Conservation (phyloP, 1,284 basidiomycete species). For the Microbotryum silenes-acaulis region DNA sequence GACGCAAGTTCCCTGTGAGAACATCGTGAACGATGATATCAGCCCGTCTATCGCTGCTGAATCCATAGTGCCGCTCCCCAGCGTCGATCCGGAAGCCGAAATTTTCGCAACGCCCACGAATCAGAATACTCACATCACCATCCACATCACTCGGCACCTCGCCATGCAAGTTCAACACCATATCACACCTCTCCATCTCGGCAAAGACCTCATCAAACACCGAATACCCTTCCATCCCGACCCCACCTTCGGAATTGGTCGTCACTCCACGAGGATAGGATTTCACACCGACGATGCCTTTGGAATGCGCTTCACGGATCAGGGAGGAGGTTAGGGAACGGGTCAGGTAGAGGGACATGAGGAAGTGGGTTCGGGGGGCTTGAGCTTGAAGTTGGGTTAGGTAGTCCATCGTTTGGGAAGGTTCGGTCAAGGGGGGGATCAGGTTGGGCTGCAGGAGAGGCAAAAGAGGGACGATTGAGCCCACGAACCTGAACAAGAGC, state of each 20-base stretch:
- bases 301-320: slow-evolving; percentile 73
- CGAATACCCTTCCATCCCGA: slow-evolving; percentile 76
- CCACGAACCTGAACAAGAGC: slow-evolving; percentile 3
- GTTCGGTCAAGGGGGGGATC: slow-evolving; percentile 80
- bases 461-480: background rate
- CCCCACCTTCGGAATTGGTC: slow-evolving; percentile 92
- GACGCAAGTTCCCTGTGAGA: slow-evolving; percentile 70
- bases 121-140: slow-evolving; percentile 50
- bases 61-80: background rate
- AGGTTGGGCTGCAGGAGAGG: slow-evolving; percentile 69
- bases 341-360: slow-evolving; percentile 94
- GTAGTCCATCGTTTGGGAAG: slow-evolving; percentile 75
- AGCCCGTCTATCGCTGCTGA: background rate
- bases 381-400: slow-evolving; percentile 64
- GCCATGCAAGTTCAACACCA: slow-evolving; percentile 95
- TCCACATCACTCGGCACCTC: slow-evolving; percentile 85
- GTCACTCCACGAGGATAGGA: slow-evolving; percentile 97
- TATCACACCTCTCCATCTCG: slow-evolving; percentile 84
- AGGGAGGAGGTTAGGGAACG: slow-evolving; percentile 84
- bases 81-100: background rate
- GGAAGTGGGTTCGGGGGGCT: slow-evolving; percentile 70
- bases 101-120: background rate
- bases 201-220: slow-evolving; percentile 90
- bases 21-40: background rate
- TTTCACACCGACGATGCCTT: slow-evolving; percentile 89